Conservation (phyloP, 352 stramenopile genomes). For the Phytophthora europaea region DNA sequence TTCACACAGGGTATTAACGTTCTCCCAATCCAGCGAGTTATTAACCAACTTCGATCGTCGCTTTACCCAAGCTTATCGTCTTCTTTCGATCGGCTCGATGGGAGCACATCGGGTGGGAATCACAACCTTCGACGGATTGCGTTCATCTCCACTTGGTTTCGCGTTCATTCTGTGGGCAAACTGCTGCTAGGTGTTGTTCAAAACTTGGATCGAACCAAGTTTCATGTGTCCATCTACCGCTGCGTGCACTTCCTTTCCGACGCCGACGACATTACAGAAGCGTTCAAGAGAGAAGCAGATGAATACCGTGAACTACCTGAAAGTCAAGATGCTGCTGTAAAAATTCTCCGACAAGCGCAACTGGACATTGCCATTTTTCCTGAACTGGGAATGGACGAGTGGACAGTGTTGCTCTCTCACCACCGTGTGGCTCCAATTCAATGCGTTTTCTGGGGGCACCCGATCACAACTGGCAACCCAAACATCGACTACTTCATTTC, state of each 20-base stretch:
- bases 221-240: conserved; percentile 65
- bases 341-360: conserved; percentile 49
- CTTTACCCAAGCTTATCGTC: conserved; percentile 50
- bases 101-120: neutral
- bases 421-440: conserved; percentile 79
- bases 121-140: conserved; percentile 43
- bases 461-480: conserved; percentile 76
- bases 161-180: conserved; percentile 73
- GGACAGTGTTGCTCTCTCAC: conserved; percentile 77
- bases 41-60: conserved; percentile 43
- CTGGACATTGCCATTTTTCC: conserved; percentile 86
- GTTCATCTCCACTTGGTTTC: conserved; percentile 80
- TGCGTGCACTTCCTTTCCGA: conserved; percentile 60
- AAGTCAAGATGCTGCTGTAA: conserved; percentile 44
- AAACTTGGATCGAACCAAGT: conserved; percentile 57
- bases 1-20: conserved; percentile 43
- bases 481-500: conserved; percentile 90
- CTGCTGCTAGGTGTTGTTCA: conserved; percentile 64
- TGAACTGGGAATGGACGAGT: conserved; percentile 87
- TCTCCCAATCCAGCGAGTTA: conserved; percentile 40
- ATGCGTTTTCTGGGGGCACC: conserved; percentile 90
- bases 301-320: conserved; percentile 56
- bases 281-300: conserved; percentile 56
- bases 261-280: conserved; percentile 54
- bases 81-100: conserved; percentile 14